Conservation (phyloP, 2,329 filamentous ascomycete genomes). For the Plectosphaerella plurivora region DNA sequence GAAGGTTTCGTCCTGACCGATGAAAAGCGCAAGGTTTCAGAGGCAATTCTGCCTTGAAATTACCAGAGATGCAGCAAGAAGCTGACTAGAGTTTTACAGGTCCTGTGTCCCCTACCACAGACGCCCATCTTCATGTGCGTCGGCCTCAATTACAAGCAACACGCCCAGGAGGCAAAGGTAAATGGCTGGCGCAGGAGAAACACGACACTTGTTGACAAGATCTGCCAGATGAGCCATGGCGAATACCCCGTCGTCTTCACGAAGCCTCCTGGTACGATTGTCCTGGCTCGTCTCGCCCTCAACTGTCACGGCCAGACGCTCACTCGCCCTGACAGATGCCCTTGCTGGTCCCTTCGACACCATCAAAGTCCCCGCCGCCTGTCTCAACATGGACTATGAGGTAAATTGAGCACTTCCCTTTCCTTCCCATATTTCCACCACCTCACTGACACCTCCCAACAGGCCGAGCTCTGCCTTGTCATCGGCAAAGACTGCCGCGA, state of each 20-base stretch:
- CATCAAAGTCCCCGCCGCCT: conserved; percentile 28
- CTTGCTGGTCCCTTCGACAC: conserved; percentile 9
- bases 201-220: conserved; percentile 5
- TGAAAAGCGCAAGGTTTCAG: neutral
- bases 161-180: conserved; percentile 18
- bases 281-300: no score
- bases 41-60: neutral
- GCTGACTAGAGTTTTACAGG: neutral
- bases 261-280: conserved; percentile 10
- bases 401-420: conserved; percentile 14
- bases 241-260: conserved; percentile 12
- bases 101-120: conserved; percentile 9
- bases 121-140: conserved; percentile 17
- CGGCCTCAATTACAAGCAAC: conserved; percentile 18
- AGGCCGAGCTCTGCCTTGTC: conserved; percentile 40
- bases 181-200: neutral
- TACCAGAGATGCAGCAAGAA: neutral
- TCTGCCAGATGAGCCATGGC: neutral
- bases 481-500: conserved; percentile 41
- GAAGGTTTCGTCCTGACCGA: no score
- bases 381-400: conserved; percentile 43
- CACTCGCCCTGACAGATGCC: neutral
- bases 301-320: no score
- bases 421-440: no score
- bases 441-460: no score